Evolutionary conservation across 768 basidiomycete genomes (phyloP), one percentile per base, ranked within the genome.

Genomic region (Albatrellus ellisii): DNA sequence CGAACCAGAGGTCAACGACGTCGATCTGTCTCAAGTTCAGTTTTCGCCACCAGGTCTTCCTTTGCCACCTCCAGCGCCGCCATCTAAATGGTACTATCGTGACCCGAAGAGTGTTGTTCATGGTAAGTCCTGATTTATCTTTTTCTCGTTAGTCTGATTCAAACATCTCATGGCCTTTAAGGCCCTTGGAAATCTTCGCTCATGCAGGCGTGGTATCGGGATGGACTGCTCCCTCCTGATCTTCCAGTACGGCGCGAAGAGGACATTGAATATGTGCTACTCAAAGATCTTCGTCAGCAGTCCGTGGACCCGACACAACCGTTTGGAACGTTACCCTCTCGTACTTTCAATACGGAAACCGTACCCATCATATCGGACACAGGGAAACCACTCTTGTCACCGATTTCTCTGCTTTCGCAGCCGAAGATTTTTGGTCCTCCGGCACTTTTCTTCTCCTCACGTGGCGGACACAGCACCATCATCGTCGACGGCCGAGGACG

Each of bases 161-260:
- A 25, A 32, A 17, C 24, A 32, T 33, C 37, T 32, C 20, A 28
- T 11, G 17, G 37, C 46, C 20, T 28, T 33, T 18, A 45, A 88
- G 86, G 87, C 26, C 87, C 86, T 17, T 89, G 87, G 87, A 85
- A 83, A 54, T 68, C 81, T n/a, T 72, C 76, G 18, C 65, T 88
- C 35, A 90, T 90, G 86, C 85, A 89, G 54, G 72, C 77, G 4
- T 90, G 86, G 86, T 87, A 83, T 54, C 83, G 80, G 53, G 87
- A 90, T 46, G 83, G 82, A 7, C 58, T 87, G 15, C 66, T 90
- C 18, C 87, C 87, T 2, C 79, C 78, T 0, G 84, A 88, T 54
- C 72, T 90, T 6, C 87, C 87, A 3, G 77, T 89, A 11, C 68
- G 83, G 47, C 69, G 77, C 33, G 87, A 88, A 54, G 78, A 79